phyloP scores from a whole-genome alignment of 257 asterid genomes.

The Solanum gracilifrons region DNA sequence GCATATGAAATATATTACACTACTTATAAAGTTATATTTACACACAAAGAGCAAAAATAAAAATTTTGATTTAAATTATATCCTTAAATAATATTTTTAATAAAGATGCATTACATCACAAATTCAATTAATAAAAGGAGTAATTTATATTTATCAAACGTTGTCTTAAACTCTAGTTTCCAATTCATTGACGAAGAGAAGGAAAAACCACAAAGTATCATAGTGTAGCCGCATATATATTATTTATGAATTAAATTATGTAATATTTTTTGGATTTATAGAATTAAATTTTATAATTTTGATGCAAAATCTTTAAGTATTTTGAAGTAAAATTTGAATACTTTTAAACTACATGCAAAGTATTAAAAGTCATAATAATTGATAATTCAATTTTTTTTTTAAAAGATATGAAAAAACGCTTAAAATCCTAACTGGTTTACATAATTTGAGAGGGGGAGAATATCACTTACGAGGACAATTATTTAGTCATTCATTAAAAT shows the following conservation, averaged over 20 bases:
- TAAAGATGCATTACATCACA: background rate
- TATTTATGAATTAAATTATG: background rate
- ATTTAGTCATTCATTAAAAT: background rate
- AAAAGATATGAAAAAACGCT: accelerated
- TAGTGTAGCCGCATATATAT: background rate
- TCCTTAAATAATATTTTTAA: too few relatives aligned
- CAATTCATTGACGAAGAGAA: background rate
- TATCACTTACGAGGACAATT: background rate
- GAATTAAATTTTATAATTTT: background rate
- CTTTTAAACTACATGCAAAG: background rate
- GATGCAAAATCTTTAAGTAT: background rate
- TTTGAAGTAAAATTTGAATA: background rate
- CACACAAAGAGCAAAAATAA: too few relatives aligned
- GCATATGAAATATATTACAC: background rate
- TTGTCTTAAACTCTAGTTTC: background rate
- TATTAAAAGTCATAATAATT: background rate
- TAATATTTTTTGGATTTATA: background rate
- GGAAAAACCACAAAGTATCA: background rate
- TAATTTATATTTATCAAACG: background rate
- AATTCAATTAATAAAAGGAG: too few relatives aligned
- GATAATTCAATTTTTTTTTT: background rate
- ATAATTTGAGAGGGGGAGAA: background rate
- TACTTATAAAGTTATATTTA: too few relatives aligned
- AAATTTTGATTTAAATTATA: too few relatives aligned
- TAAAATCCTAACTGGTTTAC: background rate